Base-by-base conservation (phyloP, 306 rosid genomes). In the Cicer judaicum region DNA sequence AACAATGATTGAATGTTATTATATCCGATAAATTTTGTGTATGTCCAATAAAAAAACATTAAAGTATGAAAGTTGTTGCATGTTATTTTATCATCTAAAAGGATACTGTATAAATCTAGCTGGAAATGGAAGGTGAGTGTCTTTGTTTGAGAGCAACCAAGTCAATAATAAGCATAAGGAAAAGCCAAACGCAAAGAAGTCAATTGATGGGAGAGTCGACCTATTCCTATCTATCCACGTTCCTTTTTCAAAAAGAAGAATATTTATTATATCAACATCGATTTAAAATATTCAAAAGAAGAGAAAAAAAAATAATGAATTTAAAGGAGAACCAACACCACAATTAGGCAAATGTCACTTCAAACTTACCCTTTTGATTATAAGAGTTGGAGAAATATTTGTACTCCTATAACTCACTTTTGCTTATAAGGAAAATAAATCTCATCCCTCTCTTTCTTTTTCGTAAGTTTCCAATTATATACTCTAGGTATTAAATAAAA, bases 281-380 rank as follows among this genome's bases (percentile, higher is more conserved):
- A 57, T 42, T 46, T 34, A 63, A 76, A 75, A 41, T 50, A 69
- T 57, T 47, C 29, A 36, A 18, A 29, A 18, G 6, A 43, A 46
- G 7, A 56, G 13, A 24, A 11, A 12, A 40, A 41, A 4, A 40
- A 41, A 4, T 55, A 46, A 72, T 65, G 29, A 47, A 74, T 44
- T 16, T 11, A 12, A 41, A 47, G 21, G 16, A 72, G 7, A 14
- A 64, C 19, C 9, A 21, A 76, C 34, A 76, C 49, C 13, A 24
- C 60, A 55, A 80, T 86, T 88, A 72, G 92, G 91, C 85, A 85
- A 75, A 85, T 13, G 85, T 88, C 96, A 83, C 77, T 74, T 86
- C 87, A 84, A 53, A 24, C 10, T 24, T 64, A 43, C 40, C 55
- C 34, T 24, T 24, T 24, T 2, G 34, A 24, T 24, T 3, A 3